Conservation (phyloP, 257 asterid genomes). For the Gardenia jasminoides region DNA sequence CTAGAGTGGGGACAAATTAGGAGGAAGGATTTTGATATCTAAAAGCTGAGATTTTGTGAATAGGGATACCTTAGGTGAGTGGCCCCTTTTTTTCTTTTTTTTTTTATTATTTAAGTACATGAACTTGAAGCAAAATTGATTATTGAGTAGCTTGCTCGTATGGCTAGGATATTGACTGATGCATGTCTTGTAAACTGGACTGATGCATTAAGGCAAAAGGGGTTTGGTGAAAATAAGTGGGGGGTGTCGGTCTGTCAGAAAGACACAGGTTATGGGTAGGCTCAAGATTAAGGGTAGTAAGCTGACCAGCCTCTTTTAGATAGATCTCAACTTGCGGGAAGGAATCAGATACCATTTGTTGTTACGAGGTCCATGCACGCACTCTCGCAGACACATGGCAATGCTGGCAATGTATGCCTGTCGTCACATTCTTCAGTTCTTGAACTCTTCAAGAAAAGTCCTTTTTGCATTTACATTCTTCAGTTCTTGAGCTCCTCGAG, state of each 20-base stretch:
- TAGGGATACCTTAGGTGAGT: not conserved
- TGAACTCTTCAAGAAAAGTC: not conserved
- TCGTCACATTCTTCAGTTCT: not conserved
- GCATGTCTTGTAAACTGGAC: not conserved
- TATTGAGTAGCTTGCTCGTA: slow-evolving; percentile 2
- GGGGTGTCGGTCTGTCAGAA: not conserved
- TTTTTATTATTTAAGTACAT: not conserved
- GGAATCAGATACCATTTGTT: slow-evolving; percentile 10
- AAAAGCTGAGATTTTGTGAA: not conserved
- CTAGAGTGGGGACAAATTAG: not conserved
- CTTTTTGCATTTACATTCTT: not conserved
- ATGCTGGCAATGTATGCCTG: not conserved
- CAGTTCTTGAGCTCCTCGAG: no score
- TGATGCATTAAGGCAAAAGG: not conserved
- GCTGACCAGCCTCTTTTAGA: not conserved
- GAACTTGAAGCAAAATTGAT: not conserved
- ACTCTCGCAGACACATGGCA: slow-evolving; percentile 19
- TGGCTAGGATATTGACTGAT: not conserved
- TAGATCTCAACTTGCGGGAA: not conserved
- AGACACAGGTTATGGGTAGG: not conserved
- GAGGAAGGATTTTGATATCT: slow-evolving; percentile 16
- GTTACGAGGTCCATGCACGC: slow-evolving; percentile 10
- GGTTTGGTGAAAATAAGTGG: not conserved
- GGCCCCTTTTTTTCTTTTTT: not conserved
- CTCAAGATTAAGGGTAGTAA: not conserved